Evolutionary conservation across 139 green algal species (phyloP), one percentile per base, ranked within the genome.

Genomic region (Prasinococcaceae sp.): DNA sequence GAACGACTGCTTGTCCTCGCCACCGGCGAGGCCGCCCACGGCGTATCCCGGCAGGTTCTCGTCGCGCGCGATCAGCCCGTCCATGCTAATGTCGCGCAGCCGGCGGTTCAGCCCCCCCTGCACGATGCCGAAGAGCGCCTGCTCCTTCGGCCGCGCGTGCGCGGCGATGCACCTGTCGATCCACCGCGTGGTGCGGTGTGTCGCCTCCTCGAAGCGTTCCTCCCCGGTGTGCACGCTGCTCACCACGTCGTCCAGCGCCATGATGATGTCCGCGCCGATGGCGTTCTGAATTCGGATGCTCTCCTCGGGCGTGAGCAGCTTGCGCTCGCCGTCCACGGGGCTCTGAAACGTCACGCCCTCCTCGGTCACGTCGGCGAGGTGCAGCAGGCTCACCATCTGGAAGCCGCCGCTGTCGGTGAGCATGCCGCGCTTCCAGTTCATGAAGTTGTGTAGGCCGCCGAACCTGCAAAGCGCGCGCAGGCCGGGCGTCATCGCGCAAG

Each of bases 211-310:
- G 50, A 96, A 94, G 2, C 89, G 75, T 0, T 52, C 56, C 1
- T 48, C 41, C 41, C 84, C 71, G 14, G 42, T 46, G n/a, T 69
- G 46, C 19, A 65, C 32, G 33, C 43, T 66, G 50, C 52, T 58
- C 49, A 97, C 89, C 6, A 97, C 89, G 60, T 97, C 89, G 55
- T 97, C 89, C 24, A 97, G 67, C 16, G 83, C 79, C 86, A 94
- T 96, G 26, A 94, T 93, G 69, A 96, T 93, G 73, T 94, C 86
- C 1, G 83, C 82, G 10, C 82, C 70, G 26, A 78, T 76, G 28
- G 50, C 52, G 39, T 77, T 77, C 58, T 84, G 74, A 48, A 95
- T 86, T 12, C 60, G 60, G 1, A 95, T 94, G 37, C 76, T 90
- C 60, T 90, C 63, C 71, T 97, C 88, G 0, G 88, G 88, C 9